Base-by-base conservation (phyloP, 768 basidiomycete genomes). In the Leucogyrophana mollusca region DNA sequence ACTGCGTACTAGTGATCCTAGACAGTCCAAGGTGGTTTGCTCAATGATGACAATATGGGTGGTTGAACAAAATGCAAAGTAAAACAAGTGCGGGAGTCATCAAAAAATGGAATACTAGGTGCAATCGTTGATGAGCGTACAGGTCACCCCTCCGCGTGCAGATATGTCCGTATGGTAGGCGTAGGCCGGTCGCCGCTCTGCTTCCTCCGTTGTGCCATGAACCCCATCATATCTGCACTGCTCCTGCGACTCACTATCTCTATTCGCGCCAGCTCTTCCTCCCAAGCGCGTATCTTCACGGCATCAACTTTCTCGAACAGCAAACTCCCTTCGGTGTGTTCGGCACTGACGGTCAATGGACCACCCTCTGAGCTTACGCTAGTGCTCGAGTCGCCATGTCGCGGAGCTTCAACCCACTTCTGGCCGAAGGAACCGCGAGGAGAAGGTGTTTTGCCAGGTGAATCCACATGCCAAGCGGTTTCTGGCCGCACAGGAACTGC, bases 241-340 rank as follows among this genome's bases (percentile, higher is more conserved):
- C 61, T 69, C 46, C 68, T 61, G 44, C 76, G 77, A 65, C 80
- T 85, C 63, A 69, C 69, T 54, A 72, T 66, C 66, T 89, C 87
- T 53, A 90, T 87, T 50, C 78, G 74, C 49, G 74, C 80, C 36
- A 89, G 73, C 70, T 90, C 87, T 60, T 79, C 81, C 64, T 90
- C 89, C 88, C 89, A 91, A 53, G 83, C 88, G 45, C 73, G 69
- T 59, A 80, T 69, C 34, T 74, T 71, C 27, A 67, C 55, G 18
- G 55, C 55, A 45, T 48, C 67, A 56, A 47, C 65, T 56, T 36
- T 64, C 56, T 60, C 59, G 14, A 55, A 51, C 25, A 59, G 43
- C 34, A 60, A 53, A 41, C 53, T 54, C 5, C 38, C 58, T 10
- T 24, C 46, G 13, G 45, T 42, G 23, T 51, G 54, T 34, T 50